Conservation (phyloP, 305 asterid species). For the Coffea humblotiana region DNA sequence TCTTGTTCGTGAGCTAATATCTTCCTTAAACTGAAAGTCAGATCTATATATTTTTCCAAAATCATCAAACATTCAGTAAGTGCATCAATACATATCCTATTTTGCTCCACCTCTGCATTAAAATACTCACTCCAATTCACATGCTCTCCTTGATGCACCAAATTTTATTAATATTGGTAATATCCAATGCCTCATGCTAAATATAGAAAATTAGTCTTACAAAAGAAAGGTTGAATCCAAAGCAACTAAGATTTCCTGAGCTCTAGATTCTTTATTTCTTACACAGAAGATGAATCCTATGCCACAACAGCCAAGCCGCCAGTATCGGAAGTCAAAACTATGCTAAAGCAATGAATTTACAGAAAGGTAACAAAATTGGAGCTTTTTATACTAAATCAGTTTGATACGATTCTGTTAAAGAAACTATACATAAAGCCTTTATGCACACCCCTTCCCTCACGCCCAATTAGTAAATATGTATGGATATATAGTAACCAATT, state of each 20-base stretch:
- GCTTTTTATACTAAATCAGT: neutral
- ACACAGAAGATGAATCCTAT: too few species aligned
- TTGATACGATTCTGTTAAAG: neutral
- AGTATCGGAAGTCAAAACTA: neutral
- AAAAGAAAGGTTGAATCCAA: neutral
- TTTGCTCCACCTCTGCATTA: neutral
- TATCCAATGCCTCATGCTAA: neutral
- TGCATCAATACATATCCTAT: neutral
- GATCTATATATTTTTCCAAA: neutral
- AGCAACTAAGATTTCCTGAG: neutral
- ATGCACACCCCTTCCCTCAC: too few species aligned
- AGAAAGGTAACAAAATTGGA: neutral
- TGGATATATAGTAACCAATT: neutral
- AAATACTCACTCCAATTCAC: neutral
- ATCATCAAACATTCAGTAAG: neutral
- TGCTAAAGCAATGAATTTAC: neutral
- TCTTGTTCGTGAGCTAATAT: neutral
- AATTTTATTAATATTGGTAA: neutral
- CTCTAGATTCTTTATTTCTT: neutral
- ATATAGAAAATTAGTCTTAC: neutral
- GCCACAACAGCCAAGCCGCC: neutral
- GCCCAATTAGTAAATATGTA: too few species aligned
- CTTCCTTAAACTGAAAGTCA: neutral
- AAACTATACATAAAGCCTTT: too few species aligned
- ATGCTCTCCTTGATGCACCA: neutral